These are phyloP conservation scores for Sindora glabra DNA, from an alignment of 306 rosid genomes.

Conservation along the genomic window DNA sequence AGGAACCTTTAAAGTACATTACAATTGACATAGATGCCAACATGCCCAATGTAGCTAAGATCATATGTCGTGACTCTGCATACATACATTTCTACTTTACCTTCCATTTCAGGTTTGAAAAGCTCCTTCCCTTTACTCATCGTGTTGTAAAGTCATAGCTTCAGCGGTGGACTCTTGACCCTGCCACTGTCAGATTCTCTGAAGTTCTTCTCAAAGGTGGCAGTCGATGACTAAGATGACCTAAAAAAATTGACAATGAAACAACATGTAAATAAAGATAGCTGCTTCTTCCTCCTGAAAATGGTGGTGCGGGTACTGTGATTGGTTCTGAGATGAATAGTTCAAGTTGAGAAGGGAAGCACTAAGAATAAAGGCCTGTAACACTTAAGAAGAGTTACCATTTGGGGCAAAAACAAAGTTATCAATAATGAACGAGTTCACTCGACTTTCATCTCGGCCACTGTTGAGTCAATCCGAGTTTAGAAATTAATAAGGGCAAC, in stretches of 20 bases:
- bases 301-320: slow-evolving; percentile 8
- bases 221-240: slow-evolving; percentile 32
- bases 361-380: slow-evolving; percentile 40
- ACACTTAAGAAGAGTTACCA: slow-evolving; percentile 60
- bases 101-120: slow-evolving; percentile 65
- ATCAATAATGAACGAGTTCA: slow-evolving; percentile 11
- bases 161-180: slow-evolving; percentile 18
- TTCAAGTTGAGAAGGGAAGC: slow-evolving; percentile 20
- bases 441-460: neutral
- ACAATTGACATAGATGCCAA: slow-evolving; percentile 86
- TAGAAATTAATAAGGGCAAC: no score
- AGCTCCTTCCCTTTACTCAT: slow-evolving; percentile 62
- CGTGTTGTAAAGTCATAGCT: slow-evolving; percentile 77
- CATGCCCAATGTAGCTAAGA: slow-evolving; percentile 95
- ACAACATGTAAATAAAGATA: slow-evolving; percentile 9
- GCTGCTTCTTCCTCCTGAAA: slow-evolving; percentile 10
- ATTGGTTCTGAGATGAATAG: slow-evolving; percentile 17
- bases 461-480: no score
- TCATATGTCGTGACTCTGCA: slow-evolving; percentile 96
- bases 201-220: neutral
- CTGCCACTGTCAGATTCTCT: slow-evolving; percentile 7
- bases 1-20: slow-evolving; percentile 82
- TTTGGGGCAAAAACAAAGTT: slow-evolving; percentile 1
- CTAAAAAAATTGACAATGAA: slow-evolving; percentile 23
- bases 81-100: slow-evolving; percentile 85